Percentiles rank a stretch among this genome's conserved stretches.
Evolutionary conservation across 352 stramenopile genomes (phyloP).

Genomic region (Globisporangium splendens): DNA sequence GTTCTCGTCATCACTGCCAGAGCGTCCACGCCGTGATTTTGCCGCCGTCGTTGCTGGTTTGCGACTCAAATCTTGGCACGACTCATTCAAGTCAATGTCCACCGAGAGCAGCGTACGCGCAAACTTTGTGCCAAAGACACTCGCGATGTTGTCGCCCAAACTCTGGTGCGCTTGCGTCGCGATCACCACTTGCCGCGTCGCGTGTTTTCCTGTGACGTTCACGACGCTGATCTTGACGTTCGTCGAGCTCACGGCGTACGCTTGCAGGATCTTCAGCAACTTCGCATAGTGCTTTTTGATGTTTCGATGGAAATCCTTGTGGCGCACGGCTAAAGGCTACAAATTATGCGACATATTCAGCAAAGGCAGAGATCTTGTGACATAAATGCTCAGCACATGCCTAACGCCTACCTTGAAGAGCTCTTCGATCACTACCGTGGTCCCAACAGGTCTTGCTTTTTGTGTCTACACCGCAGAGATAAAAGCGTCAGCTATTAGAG

Average conservation of each 20-base stretch:
- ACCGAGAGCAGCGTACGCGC: conserved; percentile 71
- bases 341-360: too few relatives aligned
- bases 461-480: conserved; percentile 19
- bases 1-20: conserved; percentile 18
- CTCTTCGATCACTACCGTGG: conserved; percentile 90
- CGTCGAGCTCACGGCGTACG: conserved; percentile 54
- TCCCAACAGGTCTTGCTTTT: conserved; percentile 83
- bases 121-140: conserved; percentile 92
- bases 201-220: conserved; percentile 53
- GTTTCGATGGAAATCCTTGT: conserved; percentile 91
- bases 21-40: neutral
- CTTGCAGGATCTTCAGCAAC: conserved; percentile 91
- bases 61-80: conserved; percentile 3
- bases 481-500: neutral
- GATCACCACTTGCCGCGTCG: conserved; percentile 47
- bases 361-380: too few relatives aligned
- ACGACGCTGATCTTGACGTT: conserved; percentile 59
- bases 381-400: too few relatives aligned
- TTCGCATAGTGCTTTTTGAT: conserved; percentile 93
- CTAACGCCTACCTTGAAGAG: conserved; percentile 94
- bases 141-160: conserved; percentile 84
- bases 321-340: conserved; percentile 87
- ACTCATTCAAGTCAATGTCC: conserved; percentile 56
- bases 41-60: too few relatives aligned
- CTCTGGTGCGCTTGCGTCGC: conserved; percentile 62